Base-by-base conservation (phyloP, 192 early-diverging fungal genomes). In the Entophlyctis luteolus region DNA sequence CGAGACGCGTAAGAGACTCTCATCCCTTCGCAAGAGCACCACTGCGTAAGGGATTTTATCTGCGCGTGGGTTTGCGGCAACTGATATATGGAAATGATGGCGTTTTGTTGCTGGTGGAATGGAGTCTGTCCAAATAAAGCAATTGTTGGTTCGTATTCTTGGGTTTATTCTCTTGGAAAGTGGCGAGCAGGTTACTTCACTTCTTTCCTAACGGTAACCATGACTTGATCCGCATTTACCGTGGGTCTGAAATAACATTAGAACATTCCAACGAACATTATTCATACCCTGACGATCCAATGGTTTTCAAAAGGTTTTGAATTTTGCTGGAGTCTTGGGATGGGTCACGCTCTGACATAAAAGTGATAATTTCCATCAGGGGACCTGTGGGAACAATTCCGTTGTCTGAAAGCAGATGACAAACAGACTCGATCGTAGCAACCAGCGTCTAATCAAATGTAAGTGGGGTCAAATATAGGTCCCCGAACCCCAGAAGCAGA, bases 1-100 rank as follows among this genome's bases (percentile, higher is more conserved):
- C 59, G 83, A 90, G 75, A 68, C 77, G 45, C 85, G 86, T 74
- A 90, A 90, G 82, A 80, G 89, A 66, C 81, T 91, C 47, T 86
- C 86, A 59, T 90, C 87, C 62, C 80, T 85, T 74, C 74, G 80
- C 65, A 78, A 81, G 63, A 72, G 68, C 36, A 59, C 65, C 55
- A 72, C 70, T 46, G 59, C 59, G 38, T 60, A 46, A 60, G 16
- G 16, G 8, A 31, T 52, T 8, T 52, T 52, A 23, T 52, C 8
- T 52, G n/a, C 20, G 10, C 23, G 28, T 52, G 20, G 10, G 10
- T 52, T 52, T 52, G 10, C 6, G n/a, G n/a, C n/a, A n/a, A n/a
- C n/a, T n/a, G n/a, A n/a, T n/a, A n/a, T n/a, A n/a, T n/a, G n/a
- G n/a, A n/a, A n/a, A n/a, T n/a, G n/a, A n/a, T n/a, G n/a, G n/a